These are phyloP conservation scores for Heterobasidion annosum DNA, from an alignment of 1,284 basidiomycete species.

Conservation along the genomic window DNA sequence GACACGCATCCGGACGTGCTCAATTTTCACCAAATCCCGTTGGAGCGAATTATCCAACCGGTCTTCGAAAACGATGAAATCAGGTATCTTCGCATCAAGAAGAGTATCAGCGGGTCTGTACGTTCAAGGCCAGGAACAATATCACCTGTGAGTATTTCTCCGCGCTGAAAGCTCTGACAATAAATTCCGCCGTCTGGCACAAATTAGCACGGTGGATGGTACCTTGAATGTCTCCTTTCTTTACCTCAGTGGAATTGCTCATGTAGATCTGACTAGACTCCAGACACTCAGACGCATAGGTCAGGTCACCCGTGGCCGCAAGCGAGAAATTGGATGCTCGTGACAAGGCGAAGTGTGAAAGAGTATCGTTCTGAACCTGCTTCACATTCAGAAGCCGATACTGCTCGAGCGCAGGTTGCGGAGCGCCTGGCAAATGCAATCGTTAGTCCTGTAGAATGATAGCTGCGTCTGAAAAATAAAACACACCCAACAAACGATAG, in stretches of 20 bases:
- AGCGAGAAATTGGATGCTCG: conserved; percentile 75
- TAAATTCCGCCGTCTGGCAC: conserved; percentile 65
- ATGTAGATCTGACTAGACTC: conserved; percentile 74
- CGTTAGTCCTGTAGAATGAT: neutral
- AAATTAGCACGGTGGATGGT: conserved; percentile 6
- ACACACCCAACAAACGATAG: conserved; percentile 65
- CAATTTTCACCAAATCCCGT: conserved; percentile 68
- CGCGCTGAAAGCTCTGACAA: conserved; percentile 63
- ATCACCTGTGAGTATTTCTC: conserved; percentile 74
- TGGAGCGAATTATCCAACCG: conserved; percentile 74
- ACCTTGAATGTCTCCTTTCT: conserved; percentile 6
- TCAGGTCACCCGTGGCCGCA: conserved; percentile 61
- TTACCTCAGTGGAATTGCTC: conserved; percentile 67
- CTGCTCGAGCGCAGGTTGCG: conserved; percentile 64
- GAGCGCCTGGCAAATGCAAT: conserved; percentile 40
- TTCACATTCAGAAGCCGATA: conserved; percentile 71
- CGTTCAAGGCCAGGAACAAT: neutral
- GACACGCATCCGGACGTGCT: conserved; percentile 76
- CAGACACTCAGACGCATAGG: conserved; percentile 61
- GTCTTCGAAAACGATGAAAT: conserved; percentile 74
- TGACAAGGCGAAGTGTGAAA: conserved; percentile 73
- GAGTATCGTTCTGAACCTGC: conserved; percentile 78
- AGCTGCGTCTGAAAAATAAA: neutral
- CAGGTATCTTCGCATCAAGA: conserved; percentile 50
- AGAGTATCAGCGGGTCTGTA: neutral